Evolutionary conservation across 1,284 basidiomycete genomes (phyloP), one percentile per base, ranked within the genome.

Genomic region (Cryptococcus sp.): DNA sequence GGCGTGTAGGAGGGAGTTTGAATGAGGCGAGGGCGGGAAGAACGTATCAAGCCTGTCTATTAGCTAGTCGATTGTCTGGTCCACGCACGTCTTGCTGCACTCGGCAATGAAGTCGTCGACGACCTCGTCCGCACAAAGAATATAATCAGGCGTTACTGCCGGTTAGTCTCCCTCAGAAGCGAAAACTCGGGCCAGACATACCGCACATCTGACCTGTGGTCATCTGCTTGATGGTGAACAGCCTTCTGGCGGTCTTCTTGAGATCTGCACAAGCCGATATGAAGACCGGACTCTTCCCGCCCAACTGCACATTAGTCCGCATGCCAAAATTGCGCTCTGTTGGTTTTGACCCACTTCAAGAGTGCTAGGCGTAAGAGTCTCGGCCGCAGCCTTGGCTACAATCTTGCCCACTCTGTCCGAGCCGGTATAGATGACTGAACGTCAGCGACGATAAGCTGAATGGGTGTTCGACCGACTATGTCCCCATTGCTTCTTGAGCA

Each of bases 401-500:
- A 95, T 82, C 58, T 78, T 82, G 0, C 80, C 92, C 5, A 95
- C 83, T 18, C 76, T 76, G 45, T 82, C 80, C 40, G 83, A 82
- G 7, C 80, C 83, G 24, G 80, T 83, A 55, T 85, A 86, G 77
- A 84, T 53, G 42, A 68, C 85, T 78, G 65, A 78, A 80, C 55
- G 74, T 53, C 51, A 72, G 52, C 79, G 58, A 56, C 23, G 25
- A 18, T 28, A 18, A 18, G 7, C 9, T 52, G 23, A 23, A 22
- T 47, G 18, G 50, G 18, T 21, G 21, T 12, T n/a, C 32, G 5
- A 76, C 82, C 64, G 59, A 89, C 88, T 85, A 58, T 91, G 88
- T 57, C 86, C 90, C 87, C 89, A 95, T 46, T 79, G 80, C 33
- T 88, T 76, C 59, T 89, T 85, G 10, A 95, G 77, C 5, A 92